These are phyloP conservation scores for Hydrangea macrophylla DNA, from an alignment of 148 eudicot species.

Conservation along the genomic window DNA sequence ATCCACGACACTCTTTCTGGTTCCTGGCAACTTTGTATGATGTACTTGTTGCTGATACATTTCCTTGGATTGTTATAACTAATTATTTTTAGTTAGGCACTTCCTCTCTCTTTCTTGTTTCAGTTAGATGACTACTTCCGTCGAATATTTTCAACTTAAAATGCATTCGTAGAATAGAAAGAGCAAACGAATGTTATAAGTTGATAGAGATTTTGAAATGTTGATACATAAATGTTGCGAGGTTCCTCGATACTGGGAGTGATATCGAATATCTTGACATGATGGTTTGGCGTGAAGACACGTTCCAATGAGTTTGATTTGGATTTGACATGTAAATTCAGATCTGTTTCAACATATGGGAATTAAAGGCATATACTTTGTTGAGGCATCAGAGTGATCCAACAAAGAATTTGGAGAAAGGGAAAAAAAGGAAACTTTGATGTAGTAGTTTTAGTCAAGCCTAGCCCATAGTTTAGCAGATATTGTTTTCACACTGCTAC, in stretches of 20 bases:
- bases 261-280: neutral
- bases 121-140: neutral
- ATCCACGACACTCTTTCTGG: neutral
- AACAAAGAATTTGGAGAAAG: neutral
- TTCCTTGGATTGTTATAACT: neutral
- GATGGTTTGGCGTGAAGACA: neutral
- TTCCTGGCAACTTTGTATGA: neutral
- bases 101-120: too few relatives aligned
- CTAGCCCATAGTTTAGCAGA: neutral
- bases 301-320: neutral
- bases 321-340: neutral
- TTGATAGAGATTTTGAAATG: neutral
- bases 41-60: neutral
- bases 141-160: neutral
- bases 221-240: neutral
- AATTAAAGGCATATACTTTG: too few relatives aligned
- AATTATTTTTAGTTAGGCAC: neutral
- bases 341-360: neutral
- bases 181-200: neutral
- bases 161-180: neutral
- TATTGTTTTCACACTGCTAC: neutral
- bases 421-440: too few relatives aligned
- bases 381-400: too few relatives aligned
- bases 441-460: too few relatives aligned
- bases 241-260: neutral